A percentile compares a stretch with the other conserved stretches of the same genome.
These are phyloP conservation scores for Fusarium tricinctum DNA, from an alignment of 2,329 filamentous ascomycete species.

Conservation along the genomic window DNA sequence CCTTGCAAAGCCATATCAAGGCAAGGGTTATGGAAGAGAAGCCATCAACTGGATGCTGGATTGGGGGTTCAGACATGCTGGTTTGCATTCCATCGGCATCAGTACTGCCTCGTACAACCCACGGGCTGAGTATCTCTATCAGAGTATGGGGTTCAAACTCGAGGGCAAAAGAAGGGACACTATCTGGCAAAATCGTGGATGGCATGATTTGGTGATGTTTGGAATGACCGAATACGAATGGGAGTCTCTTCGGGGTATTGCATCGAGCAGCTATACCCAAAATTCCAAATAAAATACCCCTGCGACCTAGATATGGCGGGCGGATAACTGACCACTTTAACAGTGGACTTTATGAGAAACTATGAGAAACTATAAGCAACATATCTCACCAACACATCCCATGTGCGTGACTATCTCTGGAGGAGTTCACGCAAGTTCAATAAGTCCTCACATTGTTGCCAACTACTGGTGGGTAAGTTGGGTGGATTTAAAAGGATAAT, in stretches of 20 bases:
- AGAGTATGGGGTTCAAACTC: slow-evolving; percentile 7
- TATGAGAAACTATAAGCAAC: too few relatives aligned
- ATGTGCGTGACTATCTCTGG: too few relatives aligned
- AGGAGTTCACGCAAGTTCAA: too few relatives aligned
- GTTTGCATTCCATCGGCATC: slow-evolving; percentile 16
- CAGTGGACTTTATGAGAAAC: too few relatives aligned
- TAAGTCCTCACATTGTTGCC: too few relatives aligned
- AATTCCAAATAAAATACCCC: background rate
- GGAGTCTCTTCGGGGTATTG: slow-evolving; percentile 41
- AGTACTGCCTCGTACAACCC: slow-evolving; percentile 9
- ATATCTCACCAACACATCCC: too few relatives aligned
- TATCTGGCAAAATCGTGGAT: slow-evolving; percentile 61
- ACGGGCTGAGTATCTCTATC: slow-evolving; percentile 7
- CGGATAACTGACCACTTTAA: too few relatives aligned
- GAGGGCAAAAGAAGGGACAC: slow-evolving; percentile 48
- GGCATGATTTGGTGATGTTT: slow-evolving; percentile 54
- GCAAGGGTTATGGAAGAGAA: slow-evolving; percentile 21
- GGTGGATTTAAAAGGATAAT: too few relatives aligned
- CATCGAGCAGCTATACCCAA: background rate
- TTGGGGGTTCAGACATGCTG: slow-evolving; percentile 25
- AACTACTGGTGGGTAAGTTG: too few relatives aligned
- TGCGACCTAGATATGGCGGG: too few relatives aligned
- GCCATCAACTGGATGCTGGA: slow-evolving; percentile 28
- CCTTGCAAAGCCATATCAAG: background rate
- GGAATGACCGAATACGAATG: slow-evolving; percentile 59